Conservation (phyloP, 1,284 basidiomycete genomes). For the Cryptococcus deneoformans region DNA sequence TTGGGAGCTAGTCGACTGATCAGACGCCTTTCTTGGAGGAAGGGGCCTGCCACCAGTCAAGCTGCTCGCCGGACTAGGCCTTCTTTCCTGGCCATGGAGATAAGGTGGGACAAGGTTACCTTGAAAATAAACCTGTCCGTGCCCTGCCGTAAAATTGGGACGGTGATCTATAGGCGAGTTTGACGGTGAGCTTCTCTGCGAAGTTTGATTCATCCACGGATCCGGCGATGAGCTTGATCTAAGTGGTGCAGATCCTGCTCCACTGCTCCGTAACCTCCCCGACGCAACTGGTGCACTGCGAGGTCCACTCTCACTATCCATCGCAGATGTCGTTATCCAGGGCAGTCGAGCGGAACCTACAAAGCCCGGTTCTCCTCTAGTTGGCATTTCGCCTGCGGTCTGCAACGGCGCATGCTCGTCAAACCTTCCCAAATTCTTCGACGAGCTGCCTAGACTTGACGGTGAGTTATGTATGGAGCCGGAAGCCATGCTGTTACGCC, state of each 20-base stretch:
- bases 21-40: neutral
- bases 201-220: conserved; percentile 21
- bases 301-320: conserved; percentile 17
- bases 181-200: conserved; percentile 14
- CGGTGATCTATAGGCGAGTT: conserved; percentile 31
- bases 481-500: conserved; percentile 20
- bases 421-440: conserved; percentile 5
- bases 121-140: neutral
- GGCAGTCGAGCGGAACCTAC: conserved; percentile 16
- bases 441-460: conserved; percentile 25
- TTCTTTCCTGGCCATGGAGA: neutral
- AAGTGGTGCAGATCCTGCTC: conserved; percentile 17
- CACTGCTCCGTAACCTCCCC: conserved; percentile 6
- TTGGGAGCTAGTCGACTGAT: conserved; percentile 5
- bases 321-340: conserved; percentile 24
- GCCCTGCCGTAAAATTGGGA: conserved; percentile 11
- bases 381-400: neutral
- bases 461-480: conserved; percentile 22
- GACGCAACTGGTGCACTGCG: conserved; percentile 25
- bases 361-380: conserved; percentile 2
- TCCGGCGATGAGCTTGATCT: conserved; percentile 41
- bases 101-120: neutral
- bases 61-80: conserved; percentile 1
- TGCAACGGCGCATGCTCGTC: neutral
- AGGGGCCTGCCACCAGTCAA: neutral